Evolutionary conservation across 176 grass and related monocot genomes (phyloP).

Genomic region (Paspalum vaginatum): DNA sequence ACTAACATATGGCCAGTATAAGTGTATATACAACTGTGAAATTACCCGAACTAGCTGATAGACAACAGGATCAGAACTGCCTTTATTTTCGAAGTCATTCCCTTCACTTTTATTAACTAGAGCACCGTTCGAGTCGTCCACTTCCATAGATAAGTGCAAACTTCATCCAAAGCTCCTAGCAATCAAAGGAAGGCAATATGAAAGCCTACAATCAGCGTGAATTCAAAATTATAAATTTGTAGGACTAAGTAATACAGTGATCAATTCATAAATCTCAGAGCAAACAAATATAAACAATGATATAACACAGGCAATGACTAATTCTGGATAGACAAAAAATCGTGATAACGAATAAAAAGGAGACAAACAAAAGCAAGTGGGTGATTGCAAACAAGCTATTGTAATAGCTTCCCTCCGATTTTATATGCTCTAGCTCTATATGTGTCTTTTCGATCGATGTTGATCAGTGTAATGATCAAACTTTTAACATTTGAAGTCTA

Average conservation of each 20-base stretch:
- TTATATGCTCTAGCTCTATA: background rate
- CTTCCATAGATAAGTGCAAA: conserved; percentile 70
- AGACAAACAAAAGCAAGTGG: conserved; percentile 5
- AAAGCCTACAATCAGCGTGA: conserved; percentile 34
- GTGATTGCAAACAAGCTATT: conserved; percentile 1
- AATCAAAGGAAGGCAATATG: conserved; percentile 29
- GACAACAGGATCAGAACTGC: conserved; percentile 67
- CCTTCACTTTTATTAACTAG: conserved; percentile 56
- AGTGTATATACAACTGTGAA: conserved; percentile 21
- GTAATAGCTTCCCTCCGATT: background rate
- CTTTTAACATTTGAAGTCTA: background rate
- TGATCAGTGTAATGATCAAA: background rate
- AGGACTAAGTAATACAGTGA: background rate
- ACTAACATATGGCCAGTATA: conserved; percentile 15
- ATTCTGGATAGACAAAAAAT: conserved; percentile 4
- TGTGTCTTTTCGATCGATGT: background rate
- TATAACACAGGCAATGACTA: background rate
- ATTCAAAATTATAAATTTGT: conserved; percentile 24
- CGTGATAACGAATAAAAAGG: background rate
- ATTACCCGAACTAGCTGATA: conserved; percentile 98
- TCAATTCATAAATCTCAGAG: conserved; percentile 1
- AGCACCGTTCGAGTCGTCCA: conserved; percentile 38
- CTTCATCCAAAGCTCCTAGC: conserved; percentile 53
- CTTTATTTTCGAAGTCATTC: conserved; percentile 54
- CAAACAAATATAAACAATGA: conserved; percentile 16